Evolutionary conservation across 2,329 filamentous ascomycete genomes (phyloP).

Genomic region (Trichoderma atroviride): DNA sequence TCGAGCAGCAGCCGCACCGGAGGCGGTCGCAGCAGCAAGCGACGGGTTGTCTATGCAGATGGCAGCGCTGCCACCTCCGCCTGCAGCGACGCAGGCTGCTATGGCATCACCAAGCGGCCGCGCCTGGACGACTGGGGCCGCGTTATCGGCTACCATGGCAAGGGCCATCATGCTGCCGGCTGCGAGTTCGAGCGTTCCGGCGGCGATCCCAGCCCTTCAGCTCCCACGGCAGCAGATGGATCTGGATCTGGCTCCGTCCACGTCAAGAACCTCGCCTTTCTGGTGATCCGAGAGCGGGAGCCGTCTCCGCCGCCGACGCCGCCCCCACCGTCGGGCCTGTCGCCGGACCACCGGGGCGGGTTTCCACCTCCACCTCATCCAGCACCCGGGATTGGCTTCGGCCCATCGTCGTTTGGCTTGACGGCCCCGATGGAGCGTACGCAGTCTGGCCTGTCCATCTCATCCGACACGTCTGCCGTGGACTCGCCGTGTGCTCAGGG

Average conservation of each 20-base stretch:
- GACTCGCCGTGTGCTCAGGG: constrained; percentile 38
- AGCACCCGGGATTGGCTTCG: constrained; percentile 25
- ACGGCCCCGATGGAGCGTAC: constrained; percentile 49
- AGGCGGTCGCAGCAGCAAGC: constrained; percentile 22
- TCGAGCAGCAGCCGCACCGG: constrained; percentile 3
- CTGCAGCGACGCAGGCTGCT: constrained; percentile 23
- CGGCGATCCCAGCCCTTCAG: background rate
- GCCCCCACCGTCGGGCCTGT: constrained; percentile 28
- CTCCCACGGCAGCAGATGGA: background rate
- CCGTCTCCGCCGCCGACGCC: constrained; percentile 26
- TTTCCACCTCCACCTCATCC: constrained; percentile 31
- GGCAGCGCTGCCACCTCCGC: constrained; percentile 16
- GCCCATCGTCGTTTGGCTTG: constrained; percentile 14
- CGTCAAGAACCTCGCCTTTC: constrained; percentile 41
- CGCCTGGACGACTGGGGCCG: constrained; percentile 27
- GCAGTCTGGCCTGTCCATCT: constrained; percentile 53
- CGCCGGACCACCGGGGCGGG: constrained; percentile 31
- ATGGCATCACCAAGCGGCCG: constrained; percentile 26
- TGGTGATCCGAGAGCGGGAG: constrained; percentile 44
- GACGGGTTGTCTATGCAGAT: constrained; percentile 25
- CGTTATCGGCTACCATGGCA: constrained; percentile 24
- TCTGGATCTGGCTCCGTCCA: constrained; percentile 36
- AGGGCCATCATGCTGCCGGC: constrained; percentile 16
- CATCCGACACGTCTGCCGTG: constrained; percentile 43
- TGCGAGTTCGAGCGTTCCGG: constrained; percentile 20